Conservation (phyloP, 2,329 filamentous ascomycete genomes). For the Xylariaceae sp. region DNA sequence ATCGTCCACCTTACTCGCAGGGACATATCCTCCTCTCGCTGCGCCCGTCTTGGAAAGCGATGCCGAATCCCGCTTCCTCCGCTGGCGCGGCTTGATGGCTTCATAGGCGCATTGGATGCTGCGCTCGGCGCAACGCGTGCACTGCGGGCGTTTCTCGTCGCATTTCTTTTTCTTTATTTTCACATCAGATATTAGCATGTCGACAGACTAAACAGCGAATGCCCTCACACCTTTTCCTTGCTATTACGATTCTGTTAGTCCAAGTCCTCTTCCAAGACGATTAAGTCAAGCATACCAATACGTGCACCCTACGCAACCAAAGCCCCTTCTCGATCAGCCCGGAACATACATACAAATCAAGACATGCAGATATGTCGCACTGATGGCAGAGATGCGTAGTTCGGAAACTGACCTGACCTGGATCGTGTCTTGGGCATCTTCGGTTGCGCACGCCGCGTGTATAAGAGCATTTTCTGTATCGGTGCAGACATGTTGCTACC, state of each 20-base stretch:
- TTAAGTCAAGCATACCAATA: slow-evolving; percentile 42
- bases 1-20: slow-evolving; percentile 17
- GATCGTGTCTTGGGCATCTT: slow-evolving; percentile 56
- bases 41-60: slow-evolving; percentile 17
- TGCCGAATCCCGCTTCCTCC: slow-evolving; percentile 35
- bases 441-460: slow-evolving; percentile 52
- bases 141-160: slow-evolving; percentile 47
- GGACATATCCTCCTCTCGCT: slow-evolving; percentile 10
- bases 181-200: slow-evolving; percentile 5
- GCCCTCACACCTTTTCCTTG: slow-evolving; percentile 48
- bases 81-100: slow-evolving; percentile 40
- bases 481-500: not conserved
- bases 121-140: slow-evolving; percentile 47
- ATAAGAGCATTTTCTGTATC: slow-evolving; percentile 47
- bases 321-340: slow-evolving; percentile 24
- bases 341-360: not conserved
- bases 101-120: slow-evolving; percentile 48
- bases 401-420: slow-evolving; percentile 47
- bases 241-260: slow-evolving; percentile 30
- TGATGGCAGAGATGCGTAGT: not conserved
- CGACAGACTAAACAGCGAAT: not conserved
- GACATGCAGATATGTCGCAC: not conserved
- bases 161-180: slow-evolving; percentile 52
- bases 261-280: slow-evolving; percentile 10
- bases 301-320: slow-evolving; percentile 40